Base-by-base conservation (phyloP, 2,329 filamentous ascomycete genomes). In the Cephalotrichum gorgonifer region DNA sequence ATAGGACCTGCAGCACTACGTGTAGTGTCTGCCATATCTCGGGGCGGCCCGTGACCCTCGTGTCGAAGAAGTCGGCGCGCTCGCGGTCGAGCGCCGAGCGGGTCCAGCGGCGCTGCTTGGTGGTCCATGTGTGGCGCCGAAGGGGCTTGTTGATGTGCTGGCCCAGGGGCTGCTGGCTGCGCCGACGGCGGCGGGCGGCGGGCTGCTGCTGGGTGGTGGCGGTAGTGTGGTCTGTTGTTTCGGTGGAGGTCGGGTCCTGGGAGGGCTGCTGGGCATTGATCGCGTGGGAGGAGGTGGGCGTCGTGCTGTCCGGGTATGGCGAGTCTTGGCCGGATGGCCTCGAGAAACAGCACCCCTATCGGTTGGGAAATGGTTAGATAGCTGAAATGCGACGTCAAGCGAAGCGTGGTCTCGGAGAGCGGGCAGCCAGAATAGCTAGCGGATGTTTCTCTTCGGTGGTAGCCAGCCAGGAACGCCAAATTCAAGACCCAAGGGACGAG, bases 31-130 rank as follows among this genome's bases (percentile, higher is more conserved):
- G 79, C 91, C 91, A 97, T 25, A 93, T 76, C 64, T 95, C 87
- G 4, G 75, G 59, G 4, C 80, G 75, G 2, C 88, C 88, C 0
- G 85, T 86, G 15, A 94, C 87, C 43, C 88, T 74, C 2, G 90
- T 96, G 53, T 96, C 89, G 65, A 95, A 97, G 72, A 94, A 96
- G 53, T 88, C 88, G 44, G 68, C 69, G 44, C 91, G 78, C 66
- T 95, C 87, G 28, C 73, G 74, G 51, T 81, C 78, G 2, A 95
- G 71, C 48, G 83, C 71, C 15, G 67, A 60, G n/a, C 76, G 79
- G 1, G 86, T 89, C 86, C 86, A 94, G 15, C 69, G 65, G 20
- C 78, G 78, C 48, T 74, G 72, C 53, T 74, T 75, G 50, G 82
- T 79, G 12, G 69, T 69, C 85, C 85, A 89, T 49, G 75, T 67